Percentiles rank a stretch among this genome's conserved stretches.
phyloP scores from a whole-genome alignment of 1,139 yeast genomes.

The Scheffersomyces titani region DNA sequence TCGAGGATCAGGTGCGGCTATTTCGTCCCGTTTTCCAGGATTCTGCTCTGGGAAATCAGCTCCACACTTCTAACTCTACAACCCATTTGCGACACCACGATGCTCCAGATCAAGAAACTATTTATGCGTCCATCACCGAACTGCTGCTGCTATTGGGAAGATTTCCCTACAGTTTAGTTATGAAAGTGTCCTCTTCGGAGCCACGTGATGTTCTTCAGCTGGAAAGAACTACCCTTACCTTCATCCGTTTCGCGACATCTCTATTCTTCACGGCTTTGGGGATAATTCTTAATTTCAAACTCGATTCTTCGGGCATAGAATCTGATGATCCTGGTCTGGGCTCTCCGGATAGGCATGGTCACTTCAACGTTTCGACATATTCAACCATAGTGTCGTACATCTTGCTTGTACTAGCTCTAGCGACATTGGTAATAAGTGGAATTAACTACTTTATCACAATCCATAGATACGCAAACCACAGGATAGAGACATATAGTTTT shows the following conservation, averaged over 20 bases:
- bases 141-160: neutral
- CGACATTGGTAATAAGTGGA: conserved; percentile 41
- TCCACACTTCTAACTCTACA: neutral
- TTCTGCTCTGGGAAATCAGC: neutral
- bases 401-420: conserved; percentile 41
- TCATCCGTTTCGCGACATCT: conserved; percentile 52
- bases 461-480: conserved; percentile 43
- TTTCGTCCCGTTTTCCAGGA: neutral
- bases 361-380: conserved; percentile 16
- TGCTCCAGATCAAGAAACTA: neutral
- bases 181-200: conserved; percentile 51
- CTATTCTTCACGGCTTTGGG: conserved; percentile 55
- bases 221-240: conserved; percentile 58
- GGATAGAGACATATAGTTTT: conserved; percentile 41
- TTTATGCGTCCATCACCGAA: neutral
- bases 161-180: conserved; percentile 27
- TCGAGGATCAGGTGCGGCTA: conserved; percentile 2
- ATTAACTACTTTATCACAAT: conserved; percentile 50
- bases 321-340: conserved; percentile 4
- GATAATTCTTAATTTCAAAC: conserved; percentile 49
- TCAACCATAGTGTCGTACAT: conserved; percentile 39
- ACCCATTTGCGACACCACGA: neutral
- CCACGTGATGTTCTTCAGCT: conserved; percentile 65
- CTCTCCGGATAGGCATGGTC: conserved; percentile 2
- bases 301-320: conserved; percentile 31